Conservation (phyloP, 768 basidiomycete genomes). For the Mycena rosella region DNA sequence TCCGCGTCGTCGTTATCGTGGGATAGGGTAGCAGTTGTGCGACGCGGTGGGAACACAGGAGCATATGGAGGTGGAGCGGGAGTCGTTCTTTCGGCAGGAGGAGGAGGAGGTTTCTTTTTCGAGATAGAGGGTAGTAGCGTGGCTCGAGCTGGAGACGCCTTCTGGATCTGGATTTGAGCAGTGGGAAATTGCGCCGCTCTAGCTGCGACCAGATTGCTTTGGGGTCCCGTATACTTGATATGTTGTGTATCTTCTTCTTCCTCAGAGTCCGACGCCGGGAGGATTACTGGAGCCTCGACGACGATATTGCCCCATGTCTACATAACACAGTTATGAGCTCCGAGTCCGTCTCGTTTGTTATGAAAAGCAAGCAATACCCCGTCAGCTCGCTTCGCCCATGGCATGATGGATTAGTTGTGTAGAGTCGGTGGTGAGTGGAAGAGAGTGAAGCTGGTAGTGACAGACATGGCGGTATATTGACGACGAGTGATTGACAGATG, state of each 20-base stretch:
- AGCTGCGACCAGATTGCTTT: conserved; percentile 26
- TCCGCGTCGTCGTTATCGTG: conserved; percentile 23
- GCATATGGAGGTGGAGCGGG: conserved; percentile 31
- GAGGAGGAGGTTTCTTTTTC: conserved; percentile 23
- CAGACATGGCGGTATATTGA: conserved; percentile 17
- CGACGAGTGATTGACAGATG: conserved; percentile 25
- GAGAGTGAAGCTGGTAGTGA: conserved; percentile 20
- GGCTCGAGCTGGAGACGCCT: conserved; percentile 18
- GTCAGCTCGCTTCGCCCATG: conserved; percentile 34
- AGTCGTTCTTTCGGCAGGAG: conserved; percentile 18
- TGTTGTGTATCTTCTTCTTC: conserved; percentile 19
- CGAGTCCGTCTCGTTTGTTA: conserved; percentile 14
- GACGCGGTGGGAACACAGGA: conserved; percentile 32
- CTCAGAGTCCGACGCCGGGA: conserved; percentile 25
- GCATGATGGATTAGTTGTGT: conserved; percentile 26
- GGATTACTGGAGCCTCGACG: conserved; percentile 28
- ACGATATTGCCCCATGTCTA: conserved; percentile 34
- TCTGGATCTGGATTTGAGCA: conserved; percentile 26
- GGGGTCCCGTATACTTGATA: conserved; percentile 17
- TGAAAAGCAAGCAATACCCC: conserved; percentile 30
- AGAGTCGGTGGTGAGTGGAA: conserved; percentile 27
- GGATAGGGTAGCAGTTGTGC: conserved; percentile 13
- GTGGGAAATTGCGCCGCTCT: conserved; percentile 30
- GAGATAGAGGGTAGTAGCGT: conserved; percentile 16
- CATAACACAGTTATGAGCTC: conserved; percentile 23